Base-by-base conservation (phyloP, 2,329 filamentous ascomycete genomes). In the Xylariaceae sp. region DNA sequence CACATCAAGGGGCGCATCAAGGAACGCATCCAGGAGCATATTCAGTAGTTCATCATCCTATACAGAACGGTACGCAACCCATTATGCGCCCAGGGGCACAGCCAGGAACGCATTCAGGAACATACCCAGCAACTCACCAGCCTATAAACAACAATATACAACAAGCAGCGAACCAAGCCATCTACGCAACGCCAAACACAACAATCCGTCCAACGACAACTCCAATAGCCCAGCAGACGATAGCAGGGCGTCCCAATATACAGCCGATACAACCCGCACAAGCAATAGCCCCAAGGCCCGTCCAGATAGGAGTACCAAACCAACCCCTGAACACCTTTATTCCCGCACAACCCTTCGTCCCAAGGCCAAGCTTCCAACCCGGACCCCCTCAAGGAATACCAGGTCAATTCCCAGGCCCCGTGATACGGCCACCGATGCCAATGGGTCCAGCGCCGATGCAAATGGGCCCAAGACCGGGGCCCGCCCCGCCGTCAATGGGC, bases 261-360 rank as follows among this genome's bases (percentile, higher is more conserved):
- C 45, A 15, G n/a, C 2, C 12, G 16, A 2, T 41, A 12, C 51
- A 47, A 6, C 49, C 49, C 5, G 39, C 12, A 1, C 51, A 47
- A 32, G 12, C 18, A 13, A 49, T 53, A 22, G 21, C 43, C 12
- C 43, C 42, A 16, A 41, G 42, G 13, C 55, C 55, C 6, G 30
- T 50, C 15, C 56, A 55, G 12, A 53, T 55, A 47, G 49, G 21
- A 26, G 21, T 43, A 29, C 49, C 54, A 5, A 36, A 18, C 29
- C 55, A 52, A 21, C 45, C 44, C 12, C 45, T 51, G 54, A 40
- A 46, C 19, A 52, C 37, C 15, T 47, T 50, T 40, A 10, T 50
- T 0, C 47, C 40, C 3, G 15, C 18, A 2, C 50, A 54, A 45
- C 7, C n/a, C 18, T 21, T 47, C 26, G 54, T 46, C 36, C 54